phyloP scores from a whole-genome alignment of 2,329 filamentous ascomycete species.

The Volutella citrinella region DNA sequence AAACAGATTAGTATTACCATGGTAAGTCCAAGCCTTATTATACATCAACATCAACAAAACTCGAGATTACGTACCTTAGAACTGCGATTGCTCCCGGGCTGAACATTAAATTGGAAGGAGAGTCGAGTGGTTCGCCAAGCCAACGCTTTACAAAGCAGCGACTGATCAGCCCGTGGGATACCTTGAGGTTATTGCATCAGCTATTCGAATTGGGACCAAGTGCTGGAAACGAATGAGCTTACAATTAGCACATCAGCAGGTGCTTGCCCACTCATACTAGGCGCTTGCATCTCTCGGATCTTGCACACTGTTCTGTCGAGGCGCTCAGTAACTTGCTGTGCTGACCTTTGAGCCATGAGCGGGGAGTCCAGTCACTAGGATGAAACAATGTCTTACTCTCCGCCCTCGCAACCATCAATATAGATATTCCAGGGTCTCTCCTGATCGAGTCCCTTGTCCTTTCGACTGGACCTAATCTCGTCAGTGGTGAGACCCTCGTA shows the following conservation, averaged over 20 bases:
- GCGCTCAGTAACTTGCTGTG: conserved; percentile 35
- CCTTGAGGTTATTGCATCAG: conserved; percentile 9
- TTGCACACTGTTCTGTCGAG: conserved; percentile 39
- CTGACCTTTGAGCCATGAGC: conserved; percentile 25
- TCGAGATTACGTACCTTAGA: conserved; percentile 16
- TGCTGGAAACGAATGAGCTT: neutral
- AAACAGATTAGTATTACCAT: neutral
- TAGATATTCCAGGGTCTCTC: conserved; percentile 51
- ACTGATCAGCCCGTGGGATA: conserved; percentile 43
- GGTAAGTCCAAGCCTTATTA: no score
- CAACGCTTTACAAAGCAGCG: conserved; percentile 45
- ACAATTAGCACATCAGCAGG: conserved; percentile 34
- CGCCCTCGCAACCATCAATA: conserved; percentile 55
- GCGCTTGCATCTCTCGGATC: conserved; percentile 37
- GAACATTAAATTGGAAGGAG: conserved; percentile 40
- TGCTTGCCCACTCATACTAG: conserved; percentile 37
- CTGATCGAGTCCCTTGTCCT: conserved; percentile 45
- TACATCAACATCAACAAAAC: no score
- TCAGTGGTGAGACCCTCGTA: conserved; percentile 56
- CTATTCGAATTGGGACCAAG: neutral
- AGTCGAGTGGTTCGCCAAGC: conserved; percentile 39
- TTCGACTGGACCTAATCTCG: conserved; percentile 47
- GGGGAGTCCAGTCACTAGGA: conserved; percentile 2
- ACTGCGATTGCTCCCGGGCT: conserved; percentile 40
- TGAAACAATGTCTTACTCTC: conserved; percentile 40